Base-by-base conservation (phyloP, 2,329 filamentous ascomycete genomes). In the Cyclaneusma minus region DNA sequence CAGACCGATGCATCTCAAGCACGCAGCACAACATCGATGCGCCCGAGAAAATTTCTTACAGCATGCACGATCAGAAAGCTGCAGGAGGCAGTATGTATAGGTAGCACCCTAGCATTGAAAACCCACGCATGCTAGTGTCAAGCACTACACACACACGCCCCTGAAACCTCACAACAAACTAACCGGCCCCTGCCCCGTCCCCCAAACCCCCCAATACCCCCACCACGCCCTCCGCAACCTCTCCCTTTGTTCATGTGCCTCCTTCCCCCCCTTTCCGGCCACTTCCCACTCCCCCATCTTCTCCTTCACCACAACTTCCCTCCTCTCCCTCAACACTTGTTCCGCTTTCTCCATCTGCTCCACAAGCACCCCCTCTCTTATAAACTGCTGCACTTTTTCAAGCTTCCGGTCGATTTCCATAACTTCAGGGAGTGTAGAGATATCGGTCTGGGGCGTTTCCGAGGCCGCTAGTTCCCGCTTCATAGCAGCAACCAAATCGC, bases 191-290 rank as follows among this genome's bases (percentile, higher is more conserved):
- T 29, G 16, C 19, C 21, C 16, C 14, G 28, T 22, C 4, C 39
- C 42, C 42, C 40, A 45, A 15, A 43, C 34, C 7, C 29, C 40
- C 39, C 39, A 45, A 29, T 40, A 33, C 18, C 27, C 22, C 20
- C 30, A 21, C 39, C 39, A 44, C 5, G 13, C 12, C 9, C 8
- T 13, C 8, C 12, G 9, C 7, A 9, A 8, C 15, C 16, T 18
- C 15, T n/a, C 20, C 16, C n/a, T n/a, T n/a, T n/a, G n/a, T n/a
- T n/a, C n/a, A n/a, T n/a, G n/a, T n/a, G n/a, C n/a, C n/a, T n/a
- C n/a, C n/a, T n/a, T n/a, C n/a, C n/a, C n/a, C n/a, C n/a, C n/a
- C n/a, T n/a, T n/a, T n/a, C n/a, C n/a, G n/a, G n/a, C n/a, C n/a
- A n/a, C n/a, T n/a, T n/a, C n/a, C n/a, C n/a, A n/a, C n/a, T 27